These are phyloP conservation scores for Endoconidiophora polonica DNA, from an alignment of 2,329 filamentous ascomycete genomes.

Conservation along the genomic window DNA sequence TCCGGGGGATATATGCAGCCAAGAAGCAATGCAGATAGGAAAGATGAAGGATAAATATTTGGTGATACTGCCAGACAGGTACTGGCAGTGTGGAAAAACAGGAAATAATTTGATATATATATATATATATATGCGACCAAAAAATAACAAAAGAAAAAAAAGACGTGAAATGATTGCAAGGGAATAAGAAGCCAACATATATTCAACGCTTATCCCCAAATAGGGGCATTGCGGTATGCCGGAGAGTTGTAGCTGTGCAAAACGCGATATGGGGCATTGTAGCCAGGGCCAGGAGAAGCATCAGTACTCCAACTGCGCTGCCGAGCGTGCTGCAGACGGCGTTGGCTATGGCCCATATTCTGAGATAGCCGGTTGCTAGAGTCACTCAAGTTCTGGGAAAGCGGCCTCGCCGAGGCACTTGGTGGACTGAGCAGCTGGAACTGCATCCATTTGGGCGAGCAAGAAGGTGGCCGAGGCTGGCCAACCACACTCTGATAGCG, in stretches of 20 bases:
- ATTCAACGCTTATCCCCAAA: slow-evolving; percentile 30
- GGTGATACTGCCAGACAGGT: not conserved
- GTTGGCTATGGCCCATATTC: slow-evolving; percentile 1
- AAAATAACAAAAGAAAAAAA: slow-evolving; percentile 7
- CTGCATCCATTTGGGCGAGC: slow-evolving; percentile 11
- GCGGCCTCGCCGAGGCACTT: no score
- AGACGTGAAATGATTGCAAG: not conserved
- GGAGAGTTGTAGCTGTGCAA: slow-evolving; percentile 43
- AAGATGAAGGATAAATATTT: not conserved
- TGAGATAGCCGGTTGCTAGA: slow-evolving; percentile 11
- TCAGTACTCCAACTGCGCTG: slow-evolving; percentile 23
- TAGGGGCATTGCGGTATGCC: slow-evolving; percentile 35
- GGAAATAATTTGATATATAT: slow-evolving; percentile 1
- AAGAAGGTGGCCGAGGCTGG: not conserved
- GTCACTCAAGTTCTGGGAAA: slow-evolving; percentile 12
- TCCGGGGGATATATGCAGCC: no score
- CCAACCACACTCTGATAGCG: slow-evolving; percentile 7
- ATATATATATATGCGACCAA: not conserved
- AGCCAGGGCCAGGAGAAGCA: slow-evolving; percentile 12
- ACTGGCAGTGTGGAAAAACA: not conserved
- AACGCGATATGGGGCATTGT: slow-evolving; percentile 29
- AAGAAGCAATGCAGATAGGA: not conserved
- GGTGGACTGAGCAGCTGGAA: slow-evolving; percentile 9
- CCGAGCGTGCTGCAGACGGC: slow-evolving; percentile 19
- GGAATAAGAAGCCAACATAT: not conserved